Evolutionary conservation across 2,329 filamentous ascomycete species (phyloP).

Genomic region (Penicillium sp.): DNA sequence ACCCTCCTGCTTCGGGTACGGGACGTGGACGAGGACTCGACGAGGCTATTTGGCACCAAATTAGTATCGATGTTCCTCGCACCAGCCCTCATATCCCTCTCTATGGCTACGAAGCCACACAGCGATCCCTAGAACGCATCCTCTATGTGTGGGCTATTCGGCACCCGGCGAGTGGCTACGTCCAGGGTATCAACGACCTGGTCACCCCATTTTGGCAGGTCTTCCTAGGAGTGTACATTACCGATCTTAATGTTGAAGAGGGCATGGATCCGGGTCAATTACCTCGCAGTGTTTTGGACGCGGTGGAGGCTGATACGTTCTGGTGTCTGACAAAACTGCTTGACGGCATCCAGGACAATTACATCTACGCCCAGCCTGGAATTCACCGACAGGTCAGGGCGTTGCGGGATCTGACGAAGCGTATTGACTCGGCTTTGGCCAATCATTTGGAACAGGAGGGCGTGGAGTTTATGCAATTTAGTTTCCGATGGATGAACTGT

Average conservation of each 20-base stretch:
- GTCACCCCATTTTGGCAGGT: conserved; percentile 99
- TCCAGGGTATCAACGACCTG: conserved; percentile 97
- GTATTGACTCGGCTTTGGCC: conserved; percentile 83
- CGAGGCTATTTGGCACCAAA: conserved; percentile 99
- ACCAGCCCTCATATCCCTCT: conserved; percentile 96
- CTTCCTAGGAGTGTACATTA: conserved; percentile 92
- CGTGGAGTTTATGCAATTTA: conserved; percentile 99
- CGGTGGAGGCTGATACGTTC: conserved; percentile 96
- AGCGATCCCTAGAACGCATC: conserved; percentile 90
- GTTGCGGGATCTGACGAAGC: conserved; percentile 83
- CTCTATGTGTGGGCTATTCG: conserved; percentile 97
- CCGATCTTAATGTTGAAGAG: conserved; percentile 87
- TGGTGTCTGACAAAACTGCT: conserved; percentile 98
- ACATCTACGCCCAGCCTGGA: conserved; percentile 95
- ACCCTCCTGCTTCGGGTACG: conserved; percentile 48
- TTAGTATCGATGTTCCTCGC: conserved; percentile 95
- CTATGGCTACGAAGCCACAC: conserved; percentile 94
- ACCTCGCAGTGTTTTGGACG: conserved; percentile 87
- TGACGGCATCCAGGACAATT: conserved; percentile 99
- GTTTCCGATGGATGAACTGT: conserved; percentile 99
- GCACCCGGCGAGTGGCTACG: conserved; percentile 95
- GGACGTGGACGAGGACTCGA: conserved; percentile 78
- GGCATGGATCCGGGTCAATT: conserved; percentile 98
- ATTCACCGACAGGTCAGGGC: conserved; percentile 93
- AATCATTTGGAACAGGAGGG: conserved; percentile 89